These are phyloP conservation scores for Erodium moschatum DNA, from an alignment of 441 rosid species.

Conservation along the genomic window DNA sequence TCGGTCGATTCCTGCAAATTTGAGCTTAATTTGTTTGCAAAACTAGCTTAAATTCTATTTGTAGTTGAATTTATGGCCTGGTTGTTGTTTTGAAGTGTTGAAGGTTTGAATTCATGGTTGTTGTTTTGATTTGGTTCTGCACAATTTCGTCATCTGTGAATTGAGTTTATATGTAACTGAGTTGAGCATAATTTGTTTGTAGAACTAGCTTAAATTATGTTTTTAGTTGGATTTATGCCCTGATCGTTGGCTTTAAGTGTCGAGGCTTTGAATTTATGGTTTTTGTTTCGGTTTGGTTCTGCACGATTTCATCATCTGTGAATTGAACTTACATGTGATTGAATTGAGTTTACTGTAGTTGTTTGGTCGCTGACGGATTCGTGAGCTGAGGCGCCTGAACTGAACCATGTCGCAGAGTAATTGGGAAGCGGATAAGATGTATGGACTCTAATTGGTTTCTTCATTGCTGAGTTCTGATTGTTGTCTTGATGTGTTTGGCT, in stretches of 20 bases:
- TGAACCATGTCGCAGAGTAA: conserved; percentile 48
- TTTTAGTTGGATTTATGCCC: too few relatives aligned
- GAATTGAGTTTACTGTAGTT: not conserved
- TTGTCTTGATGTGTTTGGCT: conserved; percentile 1
- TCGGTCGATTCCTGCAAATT: conserved; percentile 7
- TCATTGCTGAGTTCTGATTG: not conserved
- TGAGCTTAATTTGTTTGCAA: not conserved
- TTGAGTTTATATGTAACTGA: too few relatives aligned
- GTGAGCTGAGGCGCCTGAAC: conserved; percentile 9
- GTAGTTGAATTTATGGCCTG: not conserved
- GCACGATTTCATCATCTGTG: not conserved
- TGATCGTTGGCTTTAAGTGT: too few relatives aligned
- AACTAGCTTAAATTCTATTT: not conserved
- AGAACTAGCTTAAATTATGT: too few relatives aligned
- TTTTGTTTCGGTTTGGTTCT: not conserved
- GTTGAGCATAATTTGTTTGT: not conserved
- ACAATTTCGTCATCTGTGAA: not conserved
- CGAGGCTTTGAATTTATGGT: not conserved
- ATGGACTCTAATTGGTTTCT: conserved; percentile 8
- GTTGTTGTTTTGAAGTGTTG: not conserved
- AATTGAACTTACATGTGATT: too few relatives aligned
- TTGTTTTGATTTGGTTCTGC: not conserved
- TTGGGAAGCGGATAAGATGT: conserved; percentile 75
- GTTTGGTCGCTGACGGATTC: conserved; percentile 17
- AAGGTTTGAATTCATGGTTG: not conserved